These are phyloP conservation scores for Cercospora beticola DNA, from an alignment of 2,329 filamentous ascomycete genomes.

Conservation along the genomic window DNA sequence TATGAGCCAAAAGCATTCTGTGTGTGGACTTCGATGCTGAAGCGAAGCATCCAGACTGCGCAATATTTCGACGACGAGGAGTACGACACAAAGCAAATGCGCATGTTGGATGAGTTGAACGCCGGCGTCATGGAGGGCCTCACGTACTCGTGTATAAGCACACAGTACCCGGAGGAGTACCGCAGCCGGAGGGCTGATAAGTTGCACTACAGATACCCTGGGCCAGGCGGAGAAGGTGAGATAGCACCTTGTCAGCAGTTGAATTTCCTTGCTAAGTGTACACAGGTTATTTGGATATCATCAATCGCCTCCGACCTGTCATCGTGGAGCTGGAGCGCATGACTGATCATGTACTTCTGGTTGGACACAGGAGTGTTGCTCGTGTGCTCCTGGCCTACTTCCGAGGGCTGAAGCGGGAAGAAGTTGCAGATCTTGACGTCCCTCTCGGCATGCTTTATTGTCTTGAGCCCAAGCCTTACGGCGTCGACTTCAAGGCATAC, in stretches of 20 bases:
- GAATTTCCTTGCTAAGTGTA: neutral
- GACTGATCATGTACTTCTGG: constrained; percentile 89
- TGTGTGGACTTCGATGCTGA: constrained; percentile 97
- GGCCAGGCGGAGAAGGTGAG: constrained; percentile 78
- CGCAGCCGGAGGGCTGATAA: constrained; percentile 78
- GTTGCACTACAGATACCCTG: constrained; percentile 93
- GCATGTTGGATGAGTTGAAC: constrained; percentile 82
- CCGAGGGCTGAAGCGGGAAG: constrained; percentile 82
- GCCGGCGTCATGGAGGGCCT: constrained; percentile 90
- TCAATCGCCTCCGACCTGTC: constrained; percentile 90
- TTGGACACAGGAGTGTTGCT: constrained; percentile 88
- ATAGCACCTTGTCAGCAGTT: too few species aligned
- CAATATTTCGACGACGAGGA: constrained; percentile 93
- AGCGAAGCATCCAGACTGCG: constrained; percentile 82
- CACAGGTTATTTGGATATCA: constrained; percentile 81
- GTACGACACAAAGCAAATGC: constrained; percentile 82
- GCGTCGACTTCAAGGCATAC: constrained; percentile 95
- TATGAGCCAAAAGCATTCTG: constrained; percentile 77
- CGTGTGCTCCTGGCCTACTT: constrained; percentile 95
- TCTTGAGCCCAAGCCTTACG: constrained; percentile 96
- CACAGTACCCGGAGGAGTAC: constrained; percentile 79
- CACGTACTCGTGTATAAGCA: constrained; percentile 86
- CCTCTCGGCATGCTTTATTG: constrained; percentile 92
- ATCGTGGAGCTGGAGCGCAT: constrained; percentile 97
- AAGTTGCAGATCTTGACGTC: constrained; percentile 92